Evolutionary conservation across 352 stramenopile species (phyloP).

Genomic region (Sclerospora graminicola): DNA sequence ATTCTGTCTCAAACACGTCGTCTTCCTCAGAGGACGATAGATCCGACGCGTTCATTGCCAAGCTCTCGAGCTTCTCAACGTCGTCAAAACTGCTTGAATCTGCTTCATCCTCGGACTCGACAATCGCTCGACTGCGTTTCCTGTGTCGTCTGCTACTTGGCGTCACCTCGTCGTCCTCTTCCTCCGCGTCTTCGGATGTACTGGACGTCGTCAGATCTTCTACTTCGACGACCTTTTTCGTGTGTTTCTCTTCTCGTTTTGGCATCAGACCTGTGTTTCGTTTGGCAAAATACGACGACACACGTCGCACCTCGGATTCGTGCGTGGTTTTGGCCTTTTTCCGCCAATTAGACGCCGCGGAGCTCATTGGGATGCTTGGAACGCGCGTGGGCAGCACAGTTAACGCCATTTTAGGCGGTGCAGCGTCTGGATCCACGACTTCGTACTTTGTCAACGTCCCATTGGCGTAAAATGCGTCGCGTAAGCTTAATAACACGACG

Average conservation of each 20-base stretch:
- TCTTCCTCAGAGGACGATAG: constrained; percentile 30
- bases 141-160: constrained; percentile 21
- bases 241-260: constrained; percentile 5
- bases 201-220: constrained; percentile 17
- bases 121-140: constrained; percentile 49
- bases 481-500: constrained; percentile 46
- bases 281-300: constrained; percentile 34
- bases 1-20: constrained; percentile 18
- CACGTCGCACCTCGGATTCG: constrained; percentile 6
- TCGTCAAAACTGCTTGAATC: constrained; percentile 7
- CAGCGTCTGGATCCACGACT: constrained; percentile 42
- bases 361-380: constrained; percentile 24
- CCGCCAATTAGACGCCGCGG: constrained; percentile 10
- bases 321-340: background rate
- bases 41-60: constrained; percentile 29
- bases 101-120: constrained; percentile 52
- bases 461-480: constrained; percentile 75
- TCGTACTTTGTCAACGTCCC: constrained; percentile 81
- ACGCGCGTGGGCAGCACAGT: constrained; percentile 23
- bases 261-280: background rate
- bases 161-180: constrained; percentile 38
- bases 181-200: constrained; percentile 28
- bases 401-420: constrained; percentile 13
- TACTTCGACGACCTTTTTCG: background rate
- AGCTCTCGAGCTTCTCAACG: constrained; percentile 6